Evolutionary conservation across 192 early-diverging fungal genomes (phyloP).

Genomic region (Dissophora globulifera): DNA sequence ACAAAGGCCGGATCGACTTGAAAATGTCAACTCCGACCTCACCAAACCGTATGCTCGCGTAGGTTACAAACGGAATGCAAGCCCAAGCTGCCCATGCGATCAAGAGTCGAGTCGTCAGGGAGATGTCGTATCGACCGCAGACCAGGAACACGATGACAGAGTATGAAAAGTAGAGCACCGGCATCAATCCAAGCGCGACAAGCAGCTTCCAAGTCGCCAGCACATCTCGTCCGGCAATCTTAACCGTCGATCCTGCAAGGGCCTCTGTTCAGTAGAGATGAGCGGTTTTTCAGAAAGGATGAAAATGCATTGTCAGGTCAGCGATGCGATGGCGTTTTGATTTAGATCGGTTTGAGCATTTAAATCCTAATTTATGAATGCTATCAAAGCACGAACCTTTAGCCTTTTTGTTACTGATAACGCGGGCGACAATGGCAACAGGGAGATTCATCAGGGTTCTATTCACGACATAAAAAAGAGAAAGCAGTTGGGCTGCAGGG

Average conservation of each 20-base stretch:
- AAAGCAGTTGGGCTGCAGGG: too few species aligned
- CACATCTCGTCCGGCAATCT: conserved; percentile 94
- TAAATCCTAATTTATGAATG: too few species aligned
- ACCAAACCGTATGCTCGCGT: conserved; percentile 78
- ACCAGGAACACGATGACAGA: conserved; percentile 68
- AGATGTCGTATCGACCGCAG: conserved; percentile 58
- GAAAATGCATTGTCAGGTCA: too few species aligned
- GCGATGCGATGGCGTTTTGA: too few species aligned
- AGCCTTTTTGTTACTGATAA: conserved; percentile 65
- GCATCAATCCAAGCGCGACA: conserved; percentile 79
- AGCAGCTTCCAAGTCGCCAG: conserved; percentile 96
- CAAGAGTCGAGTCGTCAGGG: conserved; percentile 45
- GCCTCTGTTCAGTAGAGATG: conserved; percentile 69
- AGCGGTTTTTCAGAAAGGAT: too few species aligned
- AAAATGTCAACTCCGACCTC: conserved; percentile 81
- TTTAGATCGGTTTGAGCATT: too few species aligned
- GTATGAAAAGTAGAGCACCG: conserved; percentile 78
- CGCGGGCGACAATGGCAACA: conserved; percentile 62
- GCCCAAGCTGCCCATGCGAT: conserved; percentile 56
- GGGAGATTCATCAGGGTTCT: conserved; percentile 68
- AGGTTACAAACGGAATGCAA: conserved; percentile 73
- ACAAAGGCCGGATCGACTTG: conserved; percentile 87
- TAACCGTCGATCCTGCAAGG: conserved; percentile 89
- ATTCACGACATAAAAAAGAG: background rate
- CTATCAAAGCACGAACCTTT: conserved; percentile 42